Conservation (phyloP, 768 basidiomycete genomes). For the Chiua virens region DNA sequence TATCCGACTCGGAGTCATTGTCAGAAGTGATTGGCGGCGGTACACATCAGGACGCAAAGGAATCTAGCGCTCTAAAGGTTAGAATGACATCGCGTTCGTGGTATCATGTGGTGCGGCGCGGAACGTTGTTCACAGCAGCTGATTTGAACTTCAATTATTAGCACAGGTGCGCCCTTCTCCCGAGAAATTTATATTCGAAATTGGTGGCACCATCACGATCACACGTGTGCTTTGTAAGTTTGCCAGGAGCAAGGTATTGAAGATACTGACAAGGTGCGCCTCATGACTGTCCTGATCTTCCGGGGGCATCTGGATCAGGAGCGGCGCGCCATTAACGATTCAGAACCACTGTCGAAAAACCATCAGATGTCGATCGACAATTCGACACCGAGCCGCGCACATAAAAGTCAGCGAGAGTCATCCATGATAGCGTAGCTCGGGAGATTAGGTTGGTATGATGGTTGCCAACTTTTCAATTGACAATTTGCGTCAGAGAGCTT, state of each 20-base stretch:
- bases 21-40: slow-evolving; percentile 41
- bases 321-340: too few relatives aligned
- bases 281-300: too few relatives aligned
- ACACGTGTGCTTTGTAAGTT: slow-evolving; percentile 38
- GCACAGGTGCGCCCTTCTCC: slow-evolving; percentile 15
- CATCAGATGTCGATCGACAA: too few relatives aligned
- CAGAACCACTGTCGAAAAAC: too few relatives aligned
- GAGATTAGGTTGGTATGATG: too few relatives aligned
- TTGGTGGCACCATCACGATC: slow-evolving; percentile 67
- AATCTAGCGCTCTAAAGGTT: slow-evolving; percentile 43
- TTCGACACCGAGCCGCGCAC: too few relatives aligned
- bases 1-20: too few relatives aligned
- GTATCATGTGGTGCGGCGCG: slow-evolving; percentile 1
- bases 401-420: too few relatives aligned
- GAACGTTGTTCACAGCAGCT: slow-evolving; percentile 61
- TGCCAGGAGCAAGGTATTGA: not conserved
- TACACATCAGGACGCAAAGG: slow-evolving; percentile 71
- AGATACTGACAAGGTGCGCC: slow-evolving; percentile 36
- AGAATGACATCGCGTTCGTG: not conserved
- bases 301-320: too few relatives aligned
- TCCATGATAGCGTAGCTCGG: too few relatives aligned
- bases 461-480: too few relatives aligned
- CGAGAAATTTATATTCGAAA: slow-evolving; percentile 55
- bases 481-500: too few relatives aligned
- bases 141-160: slow-evolving; percentile 49